Base-by-base conservation (phyloP, 2,329 filamentous ascomycete species). In the Bipolaris oryzae region DNA sequence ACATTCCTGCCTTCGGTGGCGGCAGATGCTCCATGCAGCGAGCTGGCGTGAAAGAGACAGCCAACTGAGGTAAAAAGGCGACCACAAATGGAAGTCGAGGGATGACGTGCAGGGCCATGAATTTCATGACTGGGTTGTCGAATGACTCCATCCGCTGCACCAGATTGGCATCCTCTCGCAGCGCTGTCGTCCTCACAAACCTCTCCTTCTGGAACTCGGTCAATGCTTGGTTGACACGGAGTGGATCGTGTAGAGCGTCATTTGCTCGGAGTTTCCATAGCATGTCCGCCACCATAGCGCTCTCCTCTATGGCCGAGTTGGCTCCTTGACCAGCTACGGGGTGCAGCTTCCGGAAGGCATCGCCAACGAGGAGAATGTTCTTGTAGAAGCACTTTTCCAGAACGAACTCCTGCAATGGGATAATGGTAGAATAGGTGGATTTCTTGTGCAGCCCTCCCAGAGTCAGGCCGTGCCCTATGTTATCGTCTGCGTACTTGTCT, bases 401-500 rank as follows among this genome's bases (percentile, higher is more conserved):
- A 35, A 47, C 16, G 10, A 33, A 20, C 18, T 35, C 44, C 28
- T 47, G 44, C 5, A 34, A 47, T 47, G 25, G 44, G 28, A 47
- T 34, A 20, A 47, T 23, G 25, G 44, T 21, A n/a, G 44, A 47
- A 47, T 47, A 47, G 44, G 44, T 28, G 18, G 25, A 47, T 47
- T 47, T 47, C 44, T 47, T 47, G 44, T 47, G 34, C 44, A 47
- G 44, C 28, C 44, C 44, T 35, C 23, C 44, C 25, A 47, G 44
- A 47, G 44, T 47, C n/a, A 47, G 44, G 20, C 25, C 44, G 28
- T 47, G 44, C 23, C 44, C 44, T 20, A 47, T 47, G 23, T 47
- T 10, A 47, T 47, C 25, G 44, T 47, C 25, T 23, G 23, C 44
- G 15, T 47, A 47, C 44, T 47, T 47, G 25, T 47, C 44, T 25